Conservation (phyloP, 116 monocot genomes). For the Cymodocea nodosa region DNA sequence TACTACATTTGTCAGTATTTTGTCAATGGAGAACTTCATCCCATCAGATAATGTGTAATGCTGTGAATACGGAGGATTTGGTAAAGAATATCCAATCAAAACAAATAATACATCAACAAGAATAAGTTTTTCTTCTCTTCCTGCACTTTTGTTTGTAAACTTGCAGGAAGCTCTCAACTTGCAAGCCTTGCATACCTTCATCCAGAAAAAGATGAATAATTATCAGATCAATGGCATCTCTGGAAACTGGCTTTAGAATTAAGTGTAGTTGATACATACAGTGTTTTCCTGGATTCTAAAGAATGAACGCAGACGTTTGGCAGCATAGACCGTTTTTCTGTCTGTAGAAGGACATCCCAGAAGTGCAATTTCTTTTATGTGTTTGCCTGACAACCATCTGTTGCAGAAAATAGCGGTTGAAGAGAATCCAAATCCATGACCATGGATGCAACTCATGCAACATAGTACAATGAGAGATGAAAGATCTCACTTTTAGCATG, state of each 20-base stretch:
- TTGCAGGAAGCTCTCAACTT: conserved; percentile 3
- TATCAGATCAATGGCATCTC: neutral
- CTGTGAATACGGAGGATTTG: neutral
- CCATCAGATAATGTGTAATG: neutral
- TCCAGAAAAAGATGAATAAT: neutral
- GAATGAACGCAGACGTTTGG: conserved; percentile 68
- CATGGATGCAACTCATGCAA: no score
- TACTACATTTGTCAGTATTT: conserved; percentile 5
- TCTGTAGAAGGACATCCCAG: conserved; percentile 66
- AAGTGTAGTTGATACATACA: conserved; percentile 27
- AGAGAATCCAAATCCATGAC: neutral
- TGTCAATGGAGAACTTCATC: conserved; percentile 4
- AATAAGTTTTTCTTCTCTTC: conserved; percentile 1
- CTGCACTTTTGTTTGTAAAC: conserved; percentile 3
- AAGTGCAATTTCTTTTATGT: conserved; percentile 57
- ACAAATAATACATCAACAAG: conserved; percentile 6
- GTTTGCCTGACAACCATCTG: conserved; percentile 77
- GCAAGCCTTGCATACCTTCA: conserved; percentile 10
- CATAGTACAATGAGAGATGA: no score
- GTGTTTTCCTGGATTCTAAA: conserved; percentile 64
- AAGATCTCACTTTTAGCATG: no score
- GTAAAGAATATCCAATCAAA: conserved; percentile 5
- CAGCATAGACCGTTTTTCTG: conserved; percentile 52
- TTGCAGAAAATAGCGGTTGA: neutral
- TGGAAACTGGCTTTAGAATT: neutral